Conservation (phyloP, 2,329 filamentous ascomycete genomes). For the Colletotrichum australisinense region DNA sequence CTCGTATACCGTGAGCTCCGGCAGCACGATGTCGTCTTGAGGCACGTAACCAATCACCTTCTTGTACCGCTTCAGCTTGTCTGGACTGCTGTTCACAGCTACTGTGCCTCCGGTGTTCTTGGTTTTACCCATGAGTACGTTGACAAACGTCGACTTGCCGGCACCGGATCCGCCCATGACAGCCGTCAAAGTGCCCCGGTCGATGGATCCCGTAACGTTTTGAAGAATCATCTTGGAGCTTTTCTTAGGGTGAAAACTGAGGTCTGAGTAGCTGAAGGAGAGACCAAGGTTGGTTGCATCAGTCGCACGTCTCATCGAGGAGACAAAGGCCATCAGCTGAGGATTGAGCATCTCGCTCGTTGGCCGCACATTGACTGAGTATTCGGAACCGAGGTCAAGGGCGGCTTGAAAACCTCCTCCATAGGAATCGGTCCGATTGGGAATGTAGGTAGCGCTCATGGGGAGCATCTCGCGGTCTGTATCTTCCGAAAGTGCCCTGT, state of each 20-base stretch:
- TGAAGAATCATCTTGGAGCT: conserved; percentile 59
- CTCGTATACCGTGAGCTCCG: conserved; percentile 70
- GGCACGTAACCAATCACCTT: conserved; percentile 72
- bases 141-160: conserved; percentile 70
- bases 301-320: conserved; percentile 63
- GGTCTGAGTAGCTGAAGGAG: conserved; percentile 62
- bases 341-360: conserved; percentile 45
- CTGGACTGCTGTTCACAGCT: conserved; percentile 63
- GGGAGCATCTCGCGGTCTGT: conserved; percentile 49
- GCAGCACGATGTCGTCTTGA: conserved; percentile 70
- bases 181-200: conserved; percentile 64
- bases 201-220: conserved; percentile 65
- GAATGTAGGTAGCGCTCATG: conserved; percentile 47
- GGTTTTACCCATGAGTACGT: conserved; percentile 70
- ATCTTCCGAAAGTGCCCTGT: conserved; percentile 46
- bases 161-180: conserved; percentile 72
- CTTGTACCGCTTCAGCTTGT: conserved; percentile 63
- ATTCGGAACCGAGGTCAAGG: conserved; percentile 42
- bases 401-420: conserved; percentile 49
- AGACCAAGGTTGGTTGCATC: conserved; percentile 63
- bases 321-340: conserved; percentile 61
- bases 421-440: conserved; percentile 26
- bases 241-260: conserved; percentile 60
- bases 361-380: conserved; percentile 38
- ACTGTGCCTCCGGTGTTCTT: conserved; percentile 61